phyloP scores from a whole-genome alignment of 2,329 filamentous ascomycete genomes.

The Cercospora sp. region DNA sequence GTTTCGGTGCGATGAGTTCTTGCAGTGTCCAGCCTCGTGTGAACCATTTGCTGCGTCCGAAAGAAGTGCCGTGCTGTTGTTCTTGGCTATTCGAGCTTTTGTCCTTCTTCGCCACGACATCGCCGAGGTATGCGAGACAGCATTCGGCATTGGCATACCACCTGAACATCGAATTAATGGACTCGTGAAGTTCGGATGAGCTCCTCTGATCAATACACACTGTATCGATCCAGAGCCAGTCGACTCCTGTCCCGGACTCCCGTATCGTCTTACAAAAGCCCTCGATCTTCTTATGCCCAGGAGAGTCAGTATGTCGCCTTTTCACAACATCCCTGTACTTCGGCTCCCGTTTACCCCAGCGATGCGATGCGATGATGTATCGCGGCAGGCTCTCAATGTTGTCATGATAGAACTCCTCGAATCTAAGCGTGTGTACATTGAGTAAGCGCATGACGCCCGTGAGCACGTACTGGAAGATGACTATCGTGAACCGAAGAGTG shows the following conservation, averaged over 20 bases:
- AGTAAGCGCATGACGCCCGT: constrained; percentile 10
- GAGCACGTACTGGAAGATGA: background rate
- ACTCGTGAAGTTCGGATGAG: constrained; percentile 18
- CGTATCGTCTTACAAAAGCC: constrained; percentile 9
- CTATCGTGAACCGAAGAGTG: too few species aligned
- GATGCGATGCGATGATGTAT: constrained; percentile 22
- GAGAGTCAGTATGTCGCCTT: background rate
- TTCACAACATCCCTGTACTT: constrained; percentile 15
- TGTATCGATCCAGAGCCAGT: constrained; percentile 28
- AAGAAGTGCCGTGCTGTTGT: background rate
- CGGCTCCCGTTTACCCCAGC: constrained; percentile 11
- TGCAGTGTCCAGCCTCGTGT: constrained; percentile 26
- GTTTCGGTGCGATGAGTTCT: constrained; percentile 23
- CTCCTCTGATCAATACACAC: constrained; percentile 25
- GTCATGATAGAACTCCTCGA: constrained; percentile 9
- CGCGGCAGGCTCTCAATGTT: constrained; percentile 5
- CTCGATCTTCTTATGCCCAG: constrained; percentile 17
- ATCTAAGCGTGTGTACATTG: constrained; percentile 10
- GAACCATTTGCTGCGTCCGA: constrained; percentile 25
- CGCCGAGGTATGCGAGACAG: constrained; percentile 24
- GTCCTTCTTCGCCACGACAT: background rate
- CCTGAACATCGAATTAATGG: constrained; percentile 27
- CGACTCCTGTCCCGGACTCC: background rate
- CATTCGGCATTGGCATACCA: constrained; percentile 22
- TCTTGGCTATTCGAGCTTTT: background rate